These are phyloP conservation scores for Chaetomiaceae sp. DNA, from an alignment of 2,329 filamentous ascomycete genomes.

Conservation along the genomic window DNA sequence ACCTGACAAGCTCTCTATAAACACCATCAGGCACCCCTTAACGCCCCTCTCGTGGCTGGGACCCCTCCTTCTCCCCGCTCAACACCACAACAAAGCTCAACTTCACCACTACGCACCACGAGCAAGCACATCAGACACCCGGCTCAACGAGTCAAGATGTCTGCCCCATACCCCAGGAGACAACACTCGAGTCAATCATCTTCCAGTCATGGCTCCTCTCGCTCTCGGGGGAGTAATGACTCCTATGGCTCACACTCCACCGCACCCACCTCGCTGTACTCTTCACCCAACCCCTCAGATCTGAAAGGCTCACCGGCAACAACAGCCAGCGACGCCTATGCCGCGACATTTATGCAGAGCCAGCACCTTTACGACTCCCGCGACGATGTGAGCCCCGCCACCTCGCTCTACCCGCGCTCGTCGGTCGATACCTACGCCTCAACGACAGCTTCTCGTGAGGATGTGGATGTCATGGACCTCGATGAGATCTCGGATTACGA, in stretches of 20 bases:
- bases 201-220: constrained; percentile 37
- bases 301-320: constrained; percentile 30
- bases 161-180: constrained; percentile 33
- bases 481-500: constrained; percentile 31
- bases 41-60: constrained; percentile 4
- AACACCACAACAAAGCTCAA: constrained; percentile 4
- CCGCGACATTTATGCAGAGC: constrained; percentile 2
- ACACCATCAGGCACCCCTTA: constrained; percentile 1
- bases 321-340: constrained; percentile 3
- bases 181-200: constrained; percentile 34
- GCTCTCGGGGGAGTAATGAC: constrained; percentile 37
- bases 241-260: constrained; percentile 45
- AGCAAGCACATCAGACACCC: constrained; percentile 9
- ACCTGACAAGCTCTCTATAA: constrained; percentile 11
- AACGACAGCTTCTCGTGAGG: constrained; percentile 58
- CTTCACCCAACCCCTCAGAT: constrained; percentile 34
- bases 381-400: constrained; percentile 25
- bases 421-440: constrained; percentile 81
- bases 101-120: background rate
- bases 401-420: constrained; percentile 42
- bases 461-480: constrained; percentile 39
- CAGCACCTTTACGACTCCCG: constrained; percentile 21
- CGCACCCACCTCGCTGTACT: constrained; percentile 42
- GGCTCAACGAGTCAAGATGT: constrained; percentile 27
- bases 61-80: constrained; percentile 3